Base-by-base conservation (phyloP, 2,329 filamentous ascomycete genomes). In the Aspergillus quadrilineatus region DNA sequence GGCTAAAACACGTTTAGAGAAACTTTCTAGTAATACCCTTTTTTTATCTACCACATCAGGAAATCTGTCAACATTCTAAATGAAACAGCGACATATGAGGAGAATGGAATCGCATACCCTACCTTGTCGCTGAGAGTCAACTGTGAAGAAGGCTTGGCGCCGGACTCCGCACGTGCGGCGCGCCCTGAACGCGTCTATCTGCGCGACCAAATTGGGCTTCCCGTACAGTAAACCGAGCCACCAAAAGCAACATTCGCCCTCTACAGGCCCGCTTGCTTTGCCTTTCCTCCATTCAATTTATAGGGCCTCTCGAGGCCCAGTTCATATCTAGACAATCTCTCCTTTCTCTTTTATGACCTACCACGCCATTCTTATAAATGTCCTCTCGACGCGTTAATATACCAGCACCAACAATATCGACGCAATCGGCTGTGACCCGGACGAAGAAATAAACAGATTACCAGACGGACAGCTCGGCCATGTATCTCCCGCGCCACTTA, bases 401-500 rank as follows among this genome's bases (percentile, higher is more conserved):
- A 36, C 30, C 30, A 37, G 30, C 45, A 48, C 29, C 17, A n/a
- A 46, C 26, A 47, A 15, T 47, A 47, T 29, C 29, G 41, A n/a
- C 12, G n/a, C 17, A 14, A 36, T 39, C 10, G 42, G 29, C 44
- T 7, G 26, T 50, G 12, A 15, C 32, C 6, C 17, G 14, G n/a
- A 30, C 10, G 22, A 29, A 12, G 2, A 36, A 30, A 42, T 28
- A 17, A 15, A 41, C 12, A 41, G 17, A 50, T 17, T 29, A 30
- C 17, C 44, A 22, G 22, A 22, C 28, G n/a, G 30, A 47, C 29
- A 32, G 15, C 8, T n/a, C 4, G 8, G 67, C 69, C 73, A 99
- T 99, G 94, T 96, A 97, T 87, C 88, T 99, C 62, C 94, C 93
- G 69, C 90, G 94, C 63, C 84, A 85, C 63, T 83, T 96, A 62